A percentile compares a stretch with the other conserved stretches of the same genome.
Conservation (phyloP, 495 filamentous ascomycete species). For the Hypoxylon subgilvum region DNA sequence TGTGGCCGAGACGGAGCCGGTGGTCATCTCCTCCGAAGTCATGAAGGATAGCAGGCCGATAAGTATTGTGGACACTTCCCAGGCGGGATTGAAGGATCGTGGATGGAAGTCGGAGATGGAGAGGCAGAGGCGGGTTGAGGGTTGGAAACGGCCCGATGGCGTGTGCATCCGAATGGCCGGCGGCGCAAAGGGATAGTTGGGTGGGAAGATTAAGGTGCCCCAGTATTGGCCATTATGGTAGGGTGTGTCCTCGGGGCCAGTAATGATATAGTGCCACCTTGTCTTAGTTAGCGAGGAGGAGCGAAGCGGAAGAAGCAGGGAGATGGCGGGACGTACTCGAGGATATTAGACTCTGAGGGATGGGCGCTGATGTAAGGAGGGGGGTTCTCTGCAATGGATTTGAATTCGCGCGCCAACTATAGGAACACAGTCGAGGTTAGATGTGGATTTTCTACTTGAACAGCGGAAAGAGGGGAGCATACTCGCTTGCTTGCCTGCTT, state of each 20-base stretch:
- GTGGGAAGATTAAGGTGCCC: constrained; percentile 94
- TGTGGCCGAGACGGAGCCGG: constrained; percentile 81
- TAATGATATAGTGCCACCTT: constrained; percentile 98
- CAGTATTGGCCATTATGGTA: constrained; percentile 97
- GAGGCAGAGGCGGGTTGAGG: constrained; percentile 87
- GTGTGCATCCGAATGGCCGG: constrained; percentile 99
- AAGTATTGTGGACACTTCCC: constrained; percentile 95
- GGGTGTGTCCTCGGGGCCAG: constrained; percentile 90
- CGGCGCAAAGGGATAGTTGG: constrained; percentile 95
- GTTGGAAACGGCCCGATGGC: constrained; percentile 92
- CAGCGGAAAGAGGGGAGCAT: constrained; percentile 44
- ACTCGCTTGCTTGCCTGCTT: constrained; percentile 84
- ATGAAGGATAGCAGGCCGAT: constrained; percentile 95
- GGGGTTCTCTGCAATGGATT: constrained; percentile 86
- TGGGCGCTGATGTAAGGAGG: constrained; percentile 93
- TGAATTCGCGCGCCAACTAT: constrained; percentile 92
- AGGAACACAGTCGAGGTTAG: constrained; percentile 16
- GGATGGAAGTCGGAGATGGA: constrained; percentile 97
- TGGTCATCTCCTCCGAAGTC: constrained; percentile 99
- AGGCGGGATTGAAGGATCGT: constrained; percentile 97
- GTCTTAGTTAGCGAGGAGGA: constrained; percentile 16
- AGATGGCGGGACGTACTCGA: constrained; percentile 67
- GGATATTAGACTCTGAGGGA: constrained; percentile 91
- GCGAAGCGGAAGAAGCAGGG: not conserved
- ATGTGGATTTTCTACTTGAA: not conserved